Conservation (phyloP, 2,329 filamentous ascomycete species). For the Diaporthe sp. region DNA sequence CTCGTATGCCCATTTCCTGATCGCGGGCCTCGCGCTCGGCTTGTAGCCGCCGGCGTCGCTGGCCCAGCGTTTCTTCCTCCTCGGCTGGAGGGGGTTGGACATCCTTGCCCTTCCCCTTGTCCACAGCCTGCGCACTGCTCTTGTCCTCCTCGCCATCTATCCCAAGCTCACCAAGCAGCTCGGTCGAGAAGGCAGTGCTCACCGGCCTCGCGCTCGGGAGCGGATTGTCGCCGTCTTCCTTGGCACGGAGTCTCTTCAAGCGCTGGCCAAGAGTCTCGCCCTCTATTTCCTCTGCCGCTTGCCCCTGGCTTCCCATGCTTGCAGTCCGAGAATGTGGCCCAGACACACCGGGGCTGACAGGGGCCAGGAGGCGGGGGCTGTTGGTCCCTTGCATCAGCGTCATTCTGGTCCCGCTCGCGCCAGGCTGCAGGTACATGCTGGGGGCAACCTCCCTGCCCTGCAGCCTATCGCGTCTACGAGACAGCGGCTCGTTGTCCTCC, state of each 20-base stretch:
- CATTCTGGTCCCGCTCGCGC: slow-evolving; percentile 34
- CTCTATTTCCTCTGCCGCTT: slow-evolving; percentile 63
- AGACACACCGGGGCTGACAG: slow-evolving; percentile 38
- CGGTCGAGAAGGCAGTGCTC: slow-evolving; percentile 75
- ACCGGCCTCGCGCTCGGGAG: slow-evolving; percentile 70
- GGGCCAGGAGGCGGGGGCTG: slow-evolving; percentile 38
- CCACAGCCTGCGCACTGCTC: slow-evolving; percentile 27
- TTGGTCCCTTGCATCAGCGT: slow-evolving; percentile 33
- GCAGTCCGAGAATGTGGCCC: slow-evolving; percentile 28
- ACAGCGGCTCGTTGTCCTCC: slow-evolving; percentile 93
- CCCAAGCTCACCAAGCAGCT: slow-evolving; percentile 76
- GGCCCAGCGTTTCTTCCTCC: slow-evolving; percentile 83
- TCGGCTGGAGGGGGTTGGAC: slow-evolving; percentile 50
- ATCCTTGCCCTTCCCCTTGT: slow-evolving; percentile 46
- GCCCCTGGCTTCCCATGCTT: slow-evolving; percentile 46
- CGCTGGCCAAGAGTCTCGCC: slow-evolving; percentile 77
- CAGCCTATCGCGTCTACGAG: slow-evolving; percentile 80
- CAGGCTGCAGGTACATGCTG: slow-evolving; percentile 44
- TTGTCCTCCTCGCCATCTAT: slow-evolving; percentile 58
- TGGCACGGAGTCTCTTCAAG: slow-evolving; percentile 72
- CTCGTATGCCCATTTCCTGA: slow-evolving; percentile 60
- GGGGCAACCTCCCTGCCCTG: slow-evolving; percentile 67
- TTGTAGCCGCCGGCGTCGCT: slow-evolving; percentile 80
- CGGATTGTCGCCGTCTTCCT: slow-evolving; percentile 60
- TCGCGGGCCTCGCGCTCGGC: slow-evolving; percentile 75